Evolutionary conservation across 768 basidiomycete species (phyloP).

Genomic region (Boletus patriciae): DNA sequence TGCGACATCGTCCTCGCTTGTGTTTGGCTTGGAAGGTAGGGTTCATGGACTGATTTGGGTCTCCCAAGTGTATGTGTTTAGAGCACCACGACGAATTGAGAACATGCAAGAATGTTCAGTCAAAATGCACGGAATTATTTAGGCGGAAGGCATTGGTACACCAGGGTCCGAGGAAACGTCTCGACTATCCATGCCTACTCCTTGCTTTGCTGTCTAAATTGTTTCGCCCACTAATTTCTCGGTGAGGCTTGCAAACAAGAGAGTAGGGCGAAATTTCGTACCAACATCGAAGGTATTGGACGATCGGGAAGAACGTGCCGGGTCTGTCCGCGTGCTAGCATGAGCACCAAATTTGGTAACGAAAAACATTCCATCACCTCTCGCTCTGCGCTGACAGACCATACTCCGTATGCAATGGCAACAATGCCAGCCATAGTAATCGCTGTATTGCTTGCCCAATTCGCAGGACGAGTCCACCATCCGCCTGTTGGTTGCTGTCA

Average conservation of each 20-base stretch:
- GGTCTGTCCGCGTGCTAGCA: slow-evolving; percentile 40
- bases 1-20: not conserved
- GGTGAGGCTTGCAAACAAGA: slow-evolving; percentile 2
- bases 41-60: not conserved
- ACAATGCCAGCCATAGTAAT: slow-evolving; percentile 70
- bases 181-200: slow-evolving; percentile 11
- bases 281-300: slow-evolving; percentile 79
- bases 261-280: slow-evolving; percentile 35
- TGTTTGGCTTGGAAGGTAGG: not conserved
- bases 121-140: not conserved
- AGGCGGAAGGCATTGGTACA: not conserved
- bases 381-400: slow-evolving; percentile 70
- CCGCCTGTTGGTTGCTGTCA: slow-evolving; percentile 56
- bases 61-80: not conserved
- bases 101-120: not conserved
- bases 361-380: slow-evolving; percentile 52
- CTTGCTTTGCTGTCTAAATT: slow-evolving; percentile 40
- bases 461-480: slow-evolving; percentile 91
- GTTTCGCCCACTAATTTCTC: slow-evolving; percentile 47
- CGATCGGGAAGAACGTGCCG: slow-evolving; percentile 59
- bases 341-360: slow-evolving; percentile 6
- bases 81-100: not conserved
- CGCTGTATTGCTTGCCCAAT: slow-evolving; percentile 86
- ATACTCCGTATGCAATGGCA: slow-evolving; percentile 63
- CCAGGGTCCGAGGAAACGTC: not conserved